A percentile compares a stretch with the other conserved stretches of the same genome.
Conservation (phyloP, 139 green algal species). For the Mychonastes homosphaera region DNA sequence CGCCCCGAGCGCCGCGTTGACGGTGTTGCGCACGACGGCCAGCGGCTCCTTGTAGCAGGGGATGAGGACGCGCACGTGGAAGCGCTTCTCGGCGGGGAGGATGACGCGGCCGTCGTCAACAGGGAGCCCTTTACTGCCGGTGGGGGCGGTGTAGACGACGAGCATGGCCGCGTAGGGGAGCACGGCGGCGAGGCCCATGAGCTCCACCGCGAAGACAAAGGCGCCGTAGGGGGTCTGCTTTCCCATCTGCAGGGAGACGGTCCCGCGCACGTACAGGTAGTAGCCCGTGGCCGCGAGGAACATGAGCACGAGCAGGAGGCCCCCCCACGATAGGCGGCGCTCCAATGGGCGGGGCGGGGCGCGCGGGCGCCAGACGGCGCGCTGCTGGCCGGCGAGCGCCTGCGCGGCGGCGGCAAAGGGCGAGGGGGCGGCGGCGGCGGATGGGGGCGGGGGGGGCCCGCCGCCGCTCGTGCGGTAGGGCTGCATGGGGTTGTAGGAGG, state of each 20-base stretch:
- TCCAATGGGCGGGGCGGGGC: constrained; percentile 7
- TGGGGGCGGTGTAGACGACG: constrained; percentile 12
- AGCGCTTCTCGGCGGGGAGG: constrained; percentile 20
- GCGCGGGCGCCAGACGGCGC: constrained; percentile 9
- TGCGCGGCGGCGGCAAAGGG: neutral
- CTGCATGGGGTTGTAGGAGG: too few relatives aligned
- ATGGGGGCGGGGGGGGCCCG: too few relatives aligned
- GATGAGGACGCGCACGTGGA: constrained; percentile 28
- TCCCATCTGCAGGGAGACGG: constrained; percentile 17
- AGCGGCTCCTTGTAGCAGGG: constrained; percentile 38
- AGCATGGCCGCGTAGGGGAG: constrained; percentile 33
- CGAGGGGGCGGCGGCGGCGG: too few relatives aligned
- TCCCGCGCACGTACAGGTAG: constrained; percentile 18
- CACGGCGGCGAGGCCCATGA: constrained; percentile 28
- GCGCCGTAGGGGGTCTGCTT: constrained; percentile 24
- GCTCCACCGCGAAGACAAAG: constrained; percentile 28
- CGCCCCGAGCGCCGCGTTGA: constrained; percentile 9
- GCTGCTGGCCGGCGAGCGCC: neutral
- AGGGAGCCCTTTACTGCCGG: constrained; percentile 9
- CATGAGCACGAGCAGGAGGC: constrained; percentile 5
- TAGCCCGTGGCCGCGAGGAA: constrained; percentile 17
- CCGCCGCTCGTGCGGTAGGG: too few relatives aligned
- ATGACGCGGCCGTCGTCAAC: constrained; percentile 10
- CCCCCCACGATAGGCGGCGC: constrained; percentile 2
- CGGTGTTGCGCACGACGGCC: constrained; percentile 12